Conservation (phyloP, 257 asterid genomes). For the Rhazya stricta region DNA sequence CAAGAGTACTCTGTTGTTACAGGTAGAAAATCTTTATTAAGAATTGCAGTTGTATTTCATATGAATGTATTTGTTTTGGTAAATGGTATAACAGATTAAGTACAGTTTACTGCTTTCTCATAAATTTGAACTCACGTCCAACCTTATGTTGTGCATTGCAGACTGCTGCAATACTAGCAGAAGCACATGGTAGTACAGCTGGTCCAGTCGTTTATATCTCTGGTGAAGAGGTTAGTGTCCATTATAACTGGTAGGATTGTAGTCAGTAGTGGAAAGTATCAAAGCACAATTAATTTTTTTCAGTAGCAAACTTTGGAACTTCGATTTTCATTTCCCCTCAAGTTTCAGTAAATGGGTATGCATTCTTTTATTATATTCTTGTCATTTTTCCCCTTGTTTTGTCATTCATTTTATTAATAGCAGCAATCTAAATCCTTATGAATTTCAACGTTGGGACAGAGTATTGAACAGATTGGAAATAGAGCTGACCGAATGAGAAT, state of each 20-base stretch:
- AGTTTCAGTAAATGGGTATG: neutral
- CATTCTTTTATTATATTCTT: neutral
- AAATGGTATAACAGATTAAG: constrained; percentile 3
- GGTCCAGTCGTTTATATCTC: constrained; percentile 84
- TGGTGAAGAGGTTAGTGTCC: constrained; percentile 82
- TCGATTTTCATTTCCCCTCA: neutral
- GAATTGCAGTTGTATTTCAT: constrained; percentile 13
- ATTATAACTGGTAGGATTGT: neutral
- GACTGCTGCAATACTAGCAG: constrained; percentile 80
- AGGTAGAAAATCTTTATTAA: constrained; percentile 44
- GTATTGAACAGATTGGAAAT: constrained; percentile 90
- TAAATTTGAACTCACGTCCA: constrained; percentile 17
- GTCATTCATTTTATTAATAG: neutral
- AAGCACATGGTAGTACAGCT: constrained; percentile 47
- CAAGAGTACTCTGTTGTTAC: constrained; percentile 85
- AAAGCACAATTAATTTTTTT: neutral
- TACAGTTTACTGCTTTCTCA: constrained; percentile 11
- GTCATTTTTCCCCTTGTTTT: neutral
- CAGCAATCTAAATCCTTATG: neutral
- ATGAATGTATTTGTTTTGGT: neutral
- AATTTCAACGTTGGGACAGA: constrained; percentile 41
- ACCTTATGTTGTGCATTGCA: constrained; percentile 31
- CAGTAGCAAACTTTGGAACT: constrained; percentile 2
- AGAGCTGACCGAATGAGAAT: constrained; percentile 85
- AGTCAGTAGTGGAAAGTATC: neutral